phyloP scores from a whole-genome alignment of 2,329 filamentous ascomycete genomes.

The Cylindrodendrum hubeiense region DNA sequence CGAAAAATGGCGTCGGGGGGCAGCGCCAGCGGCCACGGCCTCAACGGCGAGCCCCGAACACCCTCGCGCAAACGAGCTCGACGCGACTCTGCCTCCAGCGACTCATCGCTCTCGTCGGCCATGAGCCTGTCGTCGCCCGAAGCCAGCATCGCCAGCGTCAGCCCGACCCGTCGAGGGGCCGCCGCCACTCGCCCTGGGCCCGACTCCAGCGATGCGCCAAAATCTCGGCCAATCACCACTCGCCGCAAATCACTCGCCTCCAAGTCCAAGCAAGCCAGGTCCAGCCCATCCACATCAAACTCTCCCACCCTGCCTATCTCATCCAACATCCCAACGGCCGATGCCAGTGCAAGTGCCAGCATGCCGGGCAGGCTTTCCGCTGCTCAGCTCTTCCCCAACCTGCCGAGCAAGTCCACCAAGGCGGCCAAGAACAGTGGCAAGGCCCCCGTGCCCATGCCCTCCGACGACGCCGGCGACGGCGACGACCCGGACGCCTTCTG shows the following conservation, averaged over 20 bases:
- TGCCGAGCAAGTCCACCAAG: slow-evolving; percentile 44
- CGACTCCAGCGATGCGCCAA: slow-evolving; percentile 53
- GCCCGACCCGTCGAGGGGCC: slow-evolving; percentile 45
- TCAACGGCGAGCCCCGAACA: slow-evolving; percentile 47
- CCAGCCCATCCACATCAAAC: slow-evolving; percentile 53
- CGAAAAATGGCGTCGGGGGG: slow-evolving; percentile 41
- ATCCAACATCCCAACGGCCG: slow-evolving; percentile 32
- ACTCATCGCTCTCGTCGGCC: slow-evolving; percentile 57
- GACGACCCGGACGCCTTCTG: slow-evolving; percentile 50
- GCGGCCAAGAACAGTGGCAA: slow-evolving; percentile 45
- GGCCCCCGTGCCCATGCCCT: slow-evolving; percentile 37
- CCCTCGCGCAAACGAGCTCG: slow-evolving; percentile 52
- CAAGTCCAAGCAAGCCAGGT: slow-evolving; percentile 50
- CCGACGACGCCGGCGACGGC: slow-evolving; percentile 31
- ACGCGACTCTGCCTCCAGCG: slow-evolving; percentile 55
- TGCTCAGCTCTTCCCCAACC: slow-evolving; percentile 49
- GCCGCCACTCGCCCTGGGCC: slow-evolving; percentile 40
- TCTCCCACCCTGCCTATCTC: slow-evolving; percentile 47
- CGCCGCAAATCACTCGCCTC: slow-evolving; percentile 55
- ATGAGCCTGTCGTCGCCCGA: slow-evolving; percentile 56
- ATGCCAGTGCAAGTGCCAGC: slow-evolving; percentile 46
- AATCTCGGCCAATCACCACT: slow-evolving; percentile 55
- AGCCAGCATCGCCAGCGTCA: slow-evolving; percentile 44
- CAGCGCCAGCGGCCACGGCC: not conserved
- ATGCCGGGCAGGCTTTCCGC: slow-evolving; percentile 56